Evolutionary conservation across 768 basidiomycete species (phyloP), one percentile per base, ranked within the genome.

Genomic region (Calocera cornea): DNA sequence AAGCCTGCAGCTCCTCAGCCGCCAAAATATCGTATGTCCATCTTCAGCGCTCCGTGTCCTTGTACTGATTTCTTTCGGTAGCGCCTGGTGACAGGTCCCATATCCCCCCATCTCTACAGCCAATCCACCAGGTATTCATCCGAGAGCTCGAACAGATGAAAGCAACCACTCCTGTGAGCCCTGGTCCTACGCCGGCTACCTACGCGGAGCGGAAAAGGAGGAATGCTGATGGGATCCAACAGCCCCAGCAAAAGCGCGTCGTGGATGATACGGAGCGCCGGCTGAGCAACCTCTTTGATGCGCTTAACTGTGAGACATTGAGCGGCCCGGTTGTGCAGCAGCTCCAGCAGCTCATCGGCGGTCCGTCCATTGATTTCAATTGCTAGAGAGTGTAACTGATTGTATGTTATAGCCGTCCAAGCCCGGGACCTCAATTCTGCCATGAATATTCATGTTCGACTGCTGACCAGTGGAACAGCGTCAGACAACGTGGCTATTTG

Each of bases 11-110:
- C 67, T 31, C 17, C 49, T 11, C 63, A 69, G 12, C 76, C 76
- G 41, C 79, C 84, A 19, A 84, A 84, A 74, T 86, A 87, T 75
- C 87, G 86, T 87, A 71, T 75, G 85, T 83, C 11, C 31, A 16
- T 34, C 14, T 17, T 31, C 10, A 36, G 24, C 2, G 27, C 65
- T 40, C 33, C 54, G 64, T 50, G 33, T 29, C 14, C 12, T n/a
- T 24, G 34, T 12, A 64, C 49, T 65, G 63, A 12, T 50, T 2
- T 44, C 34, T 31, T 8, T 64, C 68, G 31, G 67, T 74, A 95
- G 93, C 95, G 47, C 82, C 86, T 65, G 95, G 95, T 66, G 95
- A 98, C 75, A 83, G 94, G 31, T 85, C 84, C n/a, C 95, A 97
- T 75, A 97, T 97, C 65, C 88, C 93, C 0, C 85, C 87, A 10